Base-by-base conservation (phyloP, 1,139 yeast genomes). In the Blastobotrys petasosporus region DNA sequence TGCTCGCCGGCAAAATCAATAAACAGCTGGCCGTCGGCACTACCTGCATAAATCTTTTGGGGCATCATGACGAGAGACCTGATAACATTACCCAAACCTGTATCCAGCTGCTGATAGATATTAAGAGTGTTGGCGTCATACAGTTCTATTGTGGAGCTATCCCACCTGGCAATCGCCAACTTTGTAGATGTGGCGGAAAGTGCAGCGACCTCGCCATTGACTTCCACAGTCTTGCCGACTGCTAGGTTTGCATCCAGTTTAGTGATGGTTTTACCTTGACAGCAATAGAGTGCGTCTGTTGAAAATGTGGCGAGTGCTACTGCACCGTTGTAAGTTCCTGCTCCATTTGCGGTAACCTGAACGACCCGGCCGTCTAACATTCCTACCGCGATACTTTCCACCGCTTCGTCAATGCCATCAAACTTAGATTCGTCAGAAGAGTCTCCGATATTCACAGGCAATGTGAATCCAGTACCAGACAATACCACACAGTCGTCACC, bases 361-460 rank as follows among this genome's bases (percentile, higher is more conserved):
- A 13, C 9, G 2, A 41, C 32, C 11, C 4, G n/a, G 3, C 20
- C 20, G 20, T 28, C 12, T 5, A 41, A 1, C 29, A 20, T 17
- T 13, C 39, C 44, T 2, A 41, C 32, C n/a, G 31, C 44, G 6
- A 41, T 9, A 4, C 36, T 17, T 12, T 41, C 44, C 2, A n/a
- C 16, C 12, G 17, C 7, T 20, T 20, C 25, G 7, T 20, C 25
- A 20, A 20, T 20, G 4, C 25, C 25, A 20, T 20, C 25, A 4
- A 12, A n/a, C 16, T 35, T 31, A 2, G 37, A 13, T 10, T n/a
- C 3, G 7, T 12, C 36, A 7, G n/a, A 10, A 8, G 7, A 16
- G 13, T n/a, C 6, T 12, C 29, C 41, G 11, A 32, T 34, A 9
- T 31, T 4, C 7, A 37, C 25, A 2, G 25, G 32, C 4, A 25